Evolutionary conservation across 2,329 filamentous ascomycete species (phyloP), one percentile per base, ranked within the genome.

Genomic region (Curvularia verruculosa): DNA sequence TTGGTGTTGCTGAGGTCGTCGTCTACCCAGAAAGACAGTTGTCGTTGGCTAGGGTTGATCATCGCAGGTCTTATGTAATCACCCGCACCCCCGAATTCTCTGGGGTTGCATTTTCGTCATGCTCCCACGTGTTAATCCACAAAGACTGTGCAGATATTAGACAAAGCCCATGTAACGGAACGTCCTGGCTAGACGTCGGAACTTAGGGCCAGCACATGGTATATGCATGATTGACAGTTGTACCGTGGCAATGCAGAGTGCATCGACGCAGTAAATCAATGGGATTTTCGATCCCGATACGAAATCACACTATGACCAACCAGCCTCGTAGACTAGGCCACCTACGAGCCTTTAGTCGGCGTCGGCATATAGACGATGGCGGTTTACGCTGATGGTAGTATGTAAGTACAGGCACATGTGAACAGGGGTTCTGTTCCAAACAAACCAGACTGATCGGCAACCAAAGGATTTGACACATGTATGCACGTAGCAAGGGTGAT

Each of bases 21-120:
- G 64, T 54, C 61, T 65, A 46, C 40, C n/a, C 46, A 53, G 55
- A 61, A 64, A 64, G 64, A 59, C 52, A 61, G 65, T 62, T 67
- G 64, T 65, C 64, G 63, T 63, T 49, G 54, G 61, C 39, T 49
- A 49, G 49, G 34, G 45, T 40, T 31, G 31, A 47, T 45, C 54
- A 41, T 54, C 46, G 19, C 29, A 48, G 18, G 45, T 29, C n/a
- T 49, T 52, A 56, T 56, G 48, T 56, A 57, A 57, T 43, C 47
- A 43, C 10, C 8, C 34, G 28, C 34, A 28, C 19, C 31, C 28
- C 18, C 21, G 47, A 26, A 37, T 45, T 15, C n/a, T 52, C 7
- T 18, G 13, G 34, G 29, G 29, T 47, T 24, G 44, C 19, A 15
- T 26, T 31, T 24, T 29, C n/a, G 23, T 31, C n/a, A 36, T 31